Evolutionary conservation across 176 grass and related monocot species (phyloP), one percentile per base, ranked within the genome.

Genomic region (Aechmea fasciata): DNA sequence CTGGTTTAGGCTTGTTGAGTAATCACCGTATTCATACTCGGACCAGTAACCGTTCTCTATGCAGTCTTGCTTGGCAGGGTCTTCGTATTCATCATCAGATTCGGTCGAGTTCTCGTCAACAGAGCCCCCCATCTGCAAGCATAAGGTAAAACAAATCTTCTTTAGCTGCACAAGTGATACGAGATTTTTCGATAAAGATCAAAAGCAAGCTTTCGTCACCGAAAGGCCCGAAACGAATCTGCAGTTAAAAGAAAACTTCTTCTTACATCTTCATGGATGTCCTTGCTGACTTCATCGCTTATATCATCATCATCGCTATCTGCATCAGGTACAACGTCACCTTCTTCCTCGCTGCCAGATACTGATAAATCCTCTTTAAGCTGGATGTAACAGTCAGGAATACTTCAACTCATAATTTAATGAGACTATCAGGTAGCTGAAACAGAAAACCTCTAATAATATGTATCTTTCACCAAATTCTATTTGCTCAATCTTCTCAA

Each of bases 271-370:
- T 90, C 87, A 2, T 83, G 71, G 29, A 71, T 70, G 10, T 83
- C 81, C 23, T 52, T 84, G 66, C 90, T 78, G 33, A 29, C 51
- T 55, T 71, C 81, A 2, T 96, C 91, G 8, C 79, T 87, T 73
- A 87, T 79, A 78, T 96, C 87, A n/a, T 89, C 91, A n/a, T 89
- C 91, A 57, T 96, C 91, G 76, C 83, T 87, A 70, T 87, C 91
- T 12, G 26, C 71, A 63, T 87, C 87, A 50, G 22, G 73, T 18
- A 63, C 65, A 52, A 84, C 84, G 12, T 90, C 87, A 67, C 67
- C 87, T 72, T 87, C 91, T 77, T 96, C 91, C 68, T 96, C 91
- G 0, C 91, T 96, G 51, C 87, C 87, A 50, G 79, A 90, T 11
- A 96, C 79, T 1, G 82, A 85, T 57, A 83, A 75, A 64, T 77